These are phyloP conservation scores for Alternaria hordeiaustralica DNA, from an alignment of 2,329 filamentous ascomycete species.

Conservation along the genomic window DNA sequence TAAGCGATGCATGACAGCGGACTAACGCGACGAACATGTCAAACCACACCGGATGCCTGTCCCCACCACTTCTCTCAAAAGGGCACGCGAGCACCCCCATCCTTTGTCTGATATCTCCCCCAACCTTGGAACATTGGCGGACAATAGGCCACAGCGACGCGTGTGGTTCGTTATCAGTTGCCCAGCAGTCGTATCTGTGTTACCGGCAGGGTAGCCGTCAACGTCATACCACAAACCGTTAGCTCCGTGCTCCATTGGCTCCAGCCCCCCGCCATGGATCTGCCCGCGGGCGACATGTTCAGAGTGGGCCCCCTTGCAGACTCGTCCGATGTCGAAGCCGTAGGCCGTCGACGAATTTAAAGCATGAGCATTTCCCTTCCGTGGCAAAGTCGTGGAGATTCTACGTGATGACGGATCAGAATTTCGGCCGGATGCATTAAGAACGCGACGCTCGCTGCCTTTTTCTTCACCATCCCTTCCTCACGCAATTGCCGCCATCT, in stretches of 20 bases:
- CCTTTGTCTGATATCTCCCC: constrained; percentile 13
- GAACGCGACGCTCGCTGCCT: constrained; percentile 9
- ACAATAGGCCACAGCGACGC: constrained; percentile 16
- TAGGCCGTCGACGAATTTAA: constrained; percentile 27
- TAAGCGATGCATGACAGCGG: constrained; percentile 5
- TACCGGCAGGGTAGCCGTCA: constrained; percentile 18
- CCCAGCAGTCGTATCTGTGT: constrained; percentile 15
- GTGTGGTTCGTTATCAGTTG: constrained; percentile 31
- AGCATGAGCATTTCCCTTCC: constrained; percentile 13
- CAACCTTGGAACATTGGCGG: constrained; percentile 32
- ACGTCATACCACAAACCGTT: constrained; percentile 31
- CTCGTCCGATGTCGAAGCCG: constrained; percentile 13
- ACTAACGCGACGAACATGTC: not conserved
- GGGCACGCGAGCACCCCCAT: constrained; percentile 16
- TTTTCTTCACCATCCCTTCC: not conserved
- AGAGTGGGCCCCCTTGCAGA: constrained; percentile 12
- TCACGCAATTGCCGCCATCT: not conserved
- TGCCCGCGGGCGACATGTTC: constrained; percentile 7
- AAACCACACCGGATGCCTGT: not conserved
- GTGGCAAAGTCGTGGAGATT: constrained; percentile 10
- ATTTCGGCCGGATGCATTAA: constrained; percentile 21
- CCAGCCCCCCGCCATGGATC: constrained; percentile 32
- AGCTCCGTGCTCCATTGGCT: constrained; percentile 24
- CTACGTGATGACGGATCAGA: constrained; percentile 28
- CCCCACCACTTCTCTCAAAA: not conserved